Percentiles rank a stretch among this genome's conserved stretches.
Conservation (phyloP, 2,329 filamentous ascomycete species). For the Penicillium fuscoglaucum region DNA sequence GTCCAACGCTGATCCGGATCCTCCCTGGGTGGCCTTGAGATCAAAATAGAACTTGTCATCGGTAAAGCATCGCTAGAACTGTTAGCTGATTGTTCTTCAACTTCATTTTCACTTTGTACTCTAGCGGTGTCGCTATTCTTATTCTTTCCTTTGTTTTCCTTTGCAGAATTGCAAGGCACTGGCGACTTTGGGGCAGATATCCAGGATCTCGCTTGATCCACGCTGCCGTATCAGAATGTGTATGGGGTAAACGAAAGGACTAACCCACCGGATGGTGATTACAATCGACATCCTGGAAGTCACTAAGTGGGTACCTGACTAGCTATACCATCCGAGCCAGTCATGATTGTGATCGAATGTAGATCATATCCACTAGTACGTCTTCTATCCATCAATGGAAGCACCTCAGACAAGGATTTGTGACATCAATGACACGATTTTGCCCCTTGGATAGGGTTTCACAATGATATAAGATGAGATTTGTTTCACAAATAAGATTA, state of each 20-base stretch:
- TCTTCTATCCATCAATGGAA: neutral
- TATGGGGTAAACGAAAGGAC: conserved; percentile 12
- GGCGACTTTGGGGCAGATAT: neutral
- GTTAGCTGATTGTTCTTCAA: neutral
- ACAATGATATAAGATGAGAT: neutral
- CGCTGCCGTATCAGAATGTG: neutral
- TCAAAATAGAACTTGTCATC: neutral
- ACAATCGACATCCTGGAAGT: conserved; percentile 8
- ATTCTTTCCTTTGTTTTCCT: neutral
- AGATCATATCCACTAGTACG: conserved; percentile 8
- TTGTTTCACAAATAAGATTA: neutral
- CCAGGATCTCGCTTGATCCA: conserved; percentile 1
- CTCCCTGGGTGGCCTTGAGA: neutral
- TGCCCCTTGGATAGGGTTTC: neutral
- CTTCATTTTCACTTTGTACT: neutral
- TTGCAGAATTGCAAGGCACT: neutral
- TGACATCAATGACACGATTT: neutral
- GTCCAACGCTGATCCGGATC: neutral
- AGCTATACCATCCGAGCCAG: conserved; percentile 3
- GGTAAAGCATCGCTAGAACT: neutral
- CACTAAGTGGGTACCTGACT: conserved; percentile 4
- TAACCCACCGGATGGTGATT: conserved; percentile 5
- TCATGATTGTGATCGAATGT: conserved; percentile 3
- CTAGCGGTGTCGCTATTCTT: neutral
- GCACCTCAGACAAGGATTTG: neutral